These are phyloP conservation scores for Solanum hybrid DNA, from an alignment of 305 asterid genomes.

Conservation along the genomic window DNA sequence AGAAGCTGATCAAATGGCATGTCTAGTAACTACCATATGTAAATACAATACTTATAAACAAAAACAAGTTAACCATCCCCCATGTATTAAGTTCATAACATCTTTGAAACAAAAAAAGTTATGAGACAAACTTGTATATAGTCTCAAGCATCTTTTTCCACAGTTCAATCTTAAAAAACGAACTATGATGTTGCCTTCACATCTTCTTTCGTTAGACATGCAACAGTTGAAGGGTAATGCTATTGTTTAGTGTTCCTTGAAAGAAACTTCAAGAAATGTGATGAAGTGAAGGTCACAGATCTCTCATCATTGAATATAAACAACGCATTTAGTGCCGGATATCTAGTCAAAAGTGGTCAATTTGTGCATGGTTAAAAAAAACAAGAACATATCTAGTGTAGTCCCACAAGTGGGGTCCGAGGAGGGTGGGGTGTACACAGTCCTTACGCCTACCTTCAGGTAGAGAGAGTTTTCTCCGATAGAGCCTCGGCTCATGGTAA, in stretches of 20 bases:
- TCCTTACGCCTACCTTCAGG: neutral
- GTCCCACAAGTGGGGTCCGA: neutral
- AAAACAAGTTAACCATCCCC: neutral
- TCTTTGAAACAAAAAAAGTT: neutral
- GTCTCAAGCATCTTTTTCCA: neutral
- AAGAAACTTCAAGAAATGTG: neutral
- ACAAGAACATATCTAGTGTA: neutral
- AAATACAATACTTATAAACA: neutral
- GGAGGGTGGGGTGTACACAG: neutral
- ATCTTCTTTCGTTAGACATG: neutral
- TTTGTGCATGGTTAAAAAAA: neutral
- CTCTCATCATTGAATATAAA: neutral
- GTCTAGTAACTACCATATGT: neutral
- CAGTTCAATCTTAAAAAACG: neutral
- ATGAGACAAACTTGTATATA: neutral
- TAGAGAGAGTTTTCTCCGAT: neutral
- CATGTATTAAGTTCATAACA: neutral
- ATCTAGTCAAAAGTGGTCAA: neutral
- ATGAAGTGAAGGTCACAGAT: neutral
- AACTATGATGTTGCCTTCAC: neutral
- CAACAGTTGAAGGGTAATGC: neutral
- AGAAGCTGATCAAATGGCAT: neutral
- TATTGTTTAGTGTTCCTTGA: neutral
- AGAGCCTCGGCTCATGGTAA: neutral
- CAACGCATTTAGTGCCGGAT: neutral